phyloP scores from a whole-genome alignment of 495 filamentous ascomycete species.

The Terfezia boudieri region DNA sequence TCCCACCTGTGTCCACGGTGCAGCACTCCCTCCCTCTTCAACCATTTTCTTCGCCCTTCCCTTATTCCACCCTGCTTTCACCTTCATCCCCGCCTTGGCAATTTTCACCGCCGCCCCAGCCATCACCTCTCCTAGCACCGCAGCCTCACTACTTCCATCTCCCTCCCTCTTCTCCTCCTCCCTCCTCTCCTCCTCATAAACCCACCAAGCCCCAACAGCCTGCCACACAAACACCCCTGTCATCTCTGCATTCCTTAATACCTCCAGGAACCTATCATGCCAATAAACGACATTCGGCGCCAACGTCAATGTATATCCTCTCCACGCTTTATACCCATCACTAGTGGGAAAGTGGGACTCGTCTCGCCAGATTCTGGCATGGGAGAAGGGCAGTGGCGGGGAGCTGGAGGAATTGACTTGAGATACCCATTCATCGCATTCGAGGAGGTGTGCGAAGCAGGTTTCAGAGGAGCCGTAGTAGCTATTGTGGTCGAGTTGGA shows the following conservation, averaged over 20 bases:
- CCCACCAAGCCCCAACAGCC: conserved; percentile 85
- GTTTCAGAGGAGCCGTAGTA: conserved; percentile 79
- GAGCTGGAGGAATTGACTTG: conserved; percentile 19
- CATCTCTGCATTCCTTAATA: conserved; percentile 67
- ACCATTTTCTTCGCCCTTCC: conserved; percentile 4
- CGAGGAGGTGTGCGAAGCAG: conserved; percentile 57
- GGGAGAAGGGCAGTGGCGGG: conserved; percentile 3
- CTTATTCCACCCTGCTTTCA: conserved; percentile 15
- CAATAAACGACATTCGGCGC: conserved; percentile 75
- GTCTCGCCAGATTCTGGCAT: background rate
- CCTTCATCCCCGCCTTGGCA: conserved; percentile 2
- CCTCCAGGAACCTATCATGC: conserved; percentile 47
- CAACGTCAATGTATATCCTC: conserved; percentile 52
- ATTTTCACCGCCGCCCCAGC: conserved; percentile 6
- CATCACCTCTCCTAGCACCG: conserved; percentile 1
- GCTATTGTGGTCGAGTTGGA: conserved; percentile 69
- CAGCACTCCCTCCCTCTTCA: background rate
- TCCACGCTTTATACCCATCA: background rate
- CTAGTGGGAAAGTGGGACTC: background rate
- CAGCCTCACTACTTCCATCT: background rate
- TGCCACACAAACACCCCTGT: conserved; percentile 81
- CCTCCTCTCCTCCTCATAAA: conserved; percentile 36
- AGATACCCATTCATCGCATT: conserved; percentile 52
- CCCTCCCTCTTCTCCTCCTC: conserved; percentile 12
- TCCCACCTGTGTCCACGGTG: background rate